phyloP scores from a whole-genome alignment of 1,139 yeast genomes.

The Kluyveromyces sp. region DNA sequence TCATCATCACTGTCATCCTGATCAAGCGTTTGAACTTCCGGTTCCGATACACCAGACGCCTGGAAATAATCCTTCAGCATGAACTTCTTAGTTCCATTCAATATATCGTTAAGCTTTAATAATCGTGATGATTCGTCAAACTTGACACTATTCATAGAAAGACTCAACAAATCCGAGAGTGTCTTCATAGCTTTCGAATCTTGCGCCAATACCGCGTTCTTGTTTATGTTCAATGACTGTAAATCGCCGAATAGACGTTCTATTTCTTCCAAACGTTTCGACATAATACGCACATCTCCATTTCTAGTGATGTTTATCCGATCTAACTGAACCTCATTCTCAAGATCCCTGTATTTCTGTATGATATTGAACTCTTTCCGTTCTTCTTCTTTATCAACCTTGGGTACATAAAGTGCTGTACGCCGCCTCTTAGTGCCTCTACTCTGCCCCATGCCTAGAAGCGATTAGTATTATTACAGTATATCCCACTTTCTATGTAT shows the following conservation, averaged over 20 bases:
- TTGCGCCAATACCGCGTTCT: constrained; percentile 36
- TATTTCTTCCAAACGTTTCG: constrained; percentile 29
- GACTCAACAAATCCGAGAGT: constrained; percentile 39
- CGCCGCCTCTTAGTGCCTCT: constrained; percentile 2
- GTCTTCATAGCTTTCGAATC: constrained; percentile 40
- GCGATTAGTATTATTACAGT: not conserved
- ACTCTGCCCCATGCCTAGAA: not conserved
- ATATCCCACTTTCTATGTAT: not conserved
- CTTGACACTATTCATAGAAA: constrained; percentile 52
- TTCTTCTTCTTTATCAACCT: constrained; percentile 2
- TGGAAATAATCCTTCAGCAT: constrained; percentile 30
- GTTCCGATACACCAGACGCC: constrained; percentile 11
- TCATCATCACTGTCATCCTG: constrained; percentile 19
- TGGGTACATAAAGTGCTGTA: not conserved
- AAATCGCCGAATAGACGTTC: constrained; percentile 34
- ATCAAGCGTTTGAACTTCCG: constrained; percentile 6
- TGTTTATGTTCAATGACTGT: constrained; percentile 25
- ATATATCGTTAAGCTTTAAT: constrained; percentile 42
- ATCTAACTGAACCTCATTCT: constrained; percentile 30
- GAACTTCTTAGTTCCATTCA: constrained; percentile 34
- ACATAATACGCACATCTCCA: constrained; percentile 36
- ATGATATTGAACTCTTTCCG: constrained; percentile 26
- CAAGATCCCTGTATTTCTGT: constrained; percentile 30
- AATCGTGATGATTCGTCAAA: constrained; percentile 47
- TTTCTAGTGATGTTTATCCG: constrained; percentile 36